phyloP scores from a whole-genome alignment of 225 moss, liverwort and hornwort genomes.

The Ulota crispa region DNA sequence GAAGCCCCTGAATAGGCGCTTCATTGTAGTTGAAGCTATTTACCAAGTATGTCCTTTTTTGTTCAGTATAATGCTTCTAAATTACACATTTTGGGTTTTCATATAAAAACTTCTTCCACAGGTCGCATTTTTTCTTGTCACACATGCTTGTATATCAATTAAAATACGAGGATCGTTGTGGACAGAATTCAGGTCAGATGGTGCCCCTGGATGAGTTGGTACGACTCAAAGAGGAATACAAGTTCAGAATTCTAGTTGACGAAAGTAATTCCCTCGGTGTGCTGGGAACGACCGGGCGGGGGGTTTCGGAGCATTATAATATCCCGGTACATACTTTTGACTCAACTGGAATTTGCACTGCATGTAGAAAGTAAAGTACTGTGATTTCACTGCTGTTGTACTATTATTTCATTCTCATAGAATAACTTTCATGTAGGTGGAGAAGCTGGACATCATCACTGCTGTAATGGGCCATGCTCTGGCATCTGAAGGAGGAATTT shows the following conservation, averaged over 20 bases:
- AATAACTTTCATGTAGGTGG: constrained; percentile 52
- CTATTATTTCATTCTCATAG: not conserved
- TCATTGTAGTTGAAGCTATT: constrained; percentile 92
- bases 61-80: not conserved
- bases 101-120: not conserved
- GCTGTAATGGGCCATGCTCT: constrained; percentile 91
- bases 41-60: constrained; percentile 63
- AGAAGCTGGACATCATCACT: constrained; percentile 86
- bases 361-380: not conserved
- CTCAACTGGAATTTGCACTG: not conserved
- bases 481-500: constrained; percentile 96
- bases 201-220: constrained; percentile 78
- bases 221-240: constrained; percentile 86
- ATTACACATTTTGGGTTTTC: not conserved
- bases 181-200: constrained; percentile 89
- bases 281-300: constrained; percentile 84
- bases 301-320: constrained; percentile 83
- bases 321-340: constrained; percentile 58
- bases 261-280: constrained; percentile 95
- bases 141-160: not conserved
- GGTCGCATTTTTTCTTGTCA: not conserved
- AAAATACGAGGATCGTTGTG: constrained; percentile 13
- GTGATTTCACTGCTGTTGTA: not conserved
- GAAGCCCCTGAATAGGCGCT: constrained; percentile 85
- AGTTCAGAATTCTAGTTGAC: constrained; percentile 84